phyloP scores from a whole-genome alignment of 495 filamentous ascomycete genomes.

The Xylaria curta region DNA sequence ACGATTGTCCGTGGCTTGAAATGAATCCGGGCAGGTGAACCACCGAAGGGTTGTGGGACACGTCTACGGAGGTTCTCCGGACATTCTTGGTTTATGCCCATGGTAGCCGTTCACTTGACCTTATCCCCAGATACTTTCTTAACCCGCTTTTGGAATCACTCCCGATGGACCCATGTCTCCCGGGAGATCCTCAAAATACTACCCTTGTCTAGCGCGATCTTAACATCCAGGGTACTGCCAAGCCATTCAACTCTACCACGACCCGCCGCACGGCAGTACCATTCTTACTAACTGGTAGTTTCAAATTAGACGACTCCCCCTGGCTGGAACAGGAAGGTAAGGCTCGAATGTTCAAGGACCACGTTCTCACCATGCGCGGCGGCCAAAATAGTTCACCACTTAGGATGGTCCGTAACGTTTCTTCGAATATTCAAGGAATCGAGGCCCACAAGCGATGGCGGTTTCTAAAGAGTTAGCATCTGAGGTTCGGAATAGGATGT shows the following conservation, averaged over 20 bases:
- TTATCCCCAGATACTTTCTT: constrained; percentile 5
- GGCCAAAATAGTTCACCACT: background rate
- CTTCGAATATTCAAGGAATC: constrained; percentile 8
- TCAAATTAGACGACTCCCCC: constrained; percentile 22
- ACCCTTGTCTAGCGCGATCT: constrained; percentile 26
- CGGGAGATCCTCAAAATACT: constrained; percentile 13
- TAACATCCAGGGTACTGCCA: constrained; percentile 11
- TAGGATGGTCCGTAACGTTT: constrained; percentile 18
- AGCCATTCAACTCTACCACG: constrained; percentile 4
- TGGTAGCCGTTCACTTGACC: constrained; percentile 16
- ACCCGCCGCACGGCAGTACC: constrained; percentile 6
- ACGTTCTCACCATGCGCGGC: constrained; percentile 12
- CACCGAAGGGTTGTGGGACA: constrained; percentile 1
- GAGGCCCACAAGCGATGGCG: constrained; percentile 4
- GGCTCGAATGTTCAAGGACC: background rate
- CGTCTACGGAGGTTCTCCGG: constrained; percentile 18
- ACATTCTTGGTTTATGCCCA: constrained; percentile 11
- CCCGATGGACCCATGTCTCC: constrained; percentile 6
- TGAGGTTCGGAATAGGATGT: background rate
- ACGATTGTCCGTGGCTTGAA: constrained; percentile 6
- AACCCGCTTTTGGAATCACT: constrained; percentile 22
- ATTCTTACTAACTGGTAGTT: constrained; percentile 17
- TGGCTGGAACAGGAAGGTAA: constrained; percentile 25
- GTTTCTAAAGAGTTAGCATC: background rate
- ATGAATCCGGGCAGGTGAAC: constrained; percentile 14